Base-by-base conservation (phyloP, 345 rosid genomes). In the Salix koriyanagi region DNA sequence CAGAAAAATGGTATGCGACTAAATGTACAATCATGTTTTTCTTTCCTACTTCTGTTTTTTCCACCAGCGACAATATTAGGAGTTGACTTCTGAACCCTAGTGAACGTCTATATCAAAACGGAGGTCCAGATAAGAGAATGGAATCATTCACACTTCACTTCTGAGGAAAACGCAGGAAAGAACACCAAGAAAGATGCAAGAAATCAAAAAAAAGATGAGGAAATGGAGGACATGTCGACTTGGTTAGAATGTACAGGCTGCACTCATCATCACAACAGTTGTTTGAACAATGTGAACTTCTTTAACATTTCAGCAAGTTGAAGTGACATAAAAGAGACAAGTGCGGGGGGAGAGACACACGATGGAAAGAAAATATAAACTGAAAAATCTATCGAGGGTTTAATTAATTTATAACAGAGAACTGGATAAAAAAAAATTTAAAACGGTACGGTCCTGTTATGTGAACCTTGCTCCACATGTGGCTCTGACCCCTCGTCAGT, bases 401-500 rank as follows among this genome's bases (percentile, higher is more conserved):
- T 48, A 16, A 4, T 19, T 1, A 4, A 48, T 1, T n/a, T 58
- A 2, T 39, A 36, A 2, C 7, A 32, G 19, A 42, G 19, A n/a
- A n/a, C 72, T 42, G 50, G 54, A 30, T 65, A 25, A 21, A 13
- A 11, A 14, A 2, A 7, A 32, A n/a, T n/a, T 42, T 78, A 78
- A 72, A 64, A 50, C 46, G 84, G 76, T 60, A 69, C 83, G 23
- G 84, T 73, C 71, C 69, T 74, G 67, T 74, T 75, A 68, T 66
- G 23, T 34, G 87, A 67, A 68, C 41, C 60, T 34, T 60, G 77
- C 41, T 60, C 74, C 68, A 36, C n/a, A 19, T 37, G 37, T 0
- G 26, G 77, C n/a, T 26, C 67, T 1, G 15, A 80, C 18, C 15
- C 58, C 1, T 70, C 87, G 2, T 79, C 80, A 1, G 71, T 73